Base-by-base conservation (phyloP, 2,329 filamentous ascomycete genomes). In the Penicillium sp. region DNA sequence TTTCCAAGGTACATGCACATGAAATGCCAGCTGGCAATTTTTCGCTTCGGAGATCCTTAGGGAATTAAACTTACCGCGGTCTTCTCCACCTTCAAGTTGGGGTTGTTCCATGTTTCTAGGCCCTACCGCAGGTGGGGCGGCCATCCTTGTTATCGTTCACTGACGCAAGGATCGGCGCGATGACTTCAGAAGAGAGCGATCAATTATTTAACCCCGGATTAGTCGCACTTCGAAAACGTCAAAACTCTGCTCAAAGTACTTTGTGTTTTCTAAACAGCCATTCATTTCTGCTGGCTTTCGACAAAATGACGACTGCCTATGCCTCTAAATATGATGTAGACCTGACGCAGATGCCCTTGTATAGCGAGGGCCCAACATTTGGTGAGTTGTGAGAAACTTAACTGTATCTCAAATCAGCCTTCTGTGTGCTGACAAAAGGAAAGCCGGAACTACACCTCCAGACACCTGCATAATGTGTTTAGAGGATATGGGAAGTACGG, bases 161-260 rank as follows among this genome's bases (percentile, higher is more conserved):
- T 40, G 36, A 40, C 36, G 36, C 36, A 40, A 40, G 21, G 36
- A 40, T 40, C 36, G 36, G 21, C 36, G n/a, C n/a, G 36, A 40
- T 40, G 36, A 40, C 36, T 26, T 40, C 36, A 40, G 36, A 37
- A 33, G 30, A 34, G 18, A 40, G 23, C 8, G 23, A 17, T 40
- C 21, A 40, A 24, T 17, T 40, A 40, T 40, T 40, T 18, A 40
- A 40, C 36, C 36, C 36, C 36, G 21, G 36, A 40, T 24, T 27
- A 10, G 13, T 24, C n/a, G 21, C 13, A 17, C 17, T 3, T 18
- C 17, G 8, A 36, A 15, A 15, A 9, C 13, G 27, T 9, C 30
- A 9, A 24, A 23, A 37, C 34, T 37, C 20, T 23, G 13, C 34
- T 12, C 4, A 23, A 7, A 37, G 13, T 21, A 23, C 3, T 12